phyloP scores from a whole-genome alignment of 164 flowering plant genomes.

The Vitis rupestris region DNA sequence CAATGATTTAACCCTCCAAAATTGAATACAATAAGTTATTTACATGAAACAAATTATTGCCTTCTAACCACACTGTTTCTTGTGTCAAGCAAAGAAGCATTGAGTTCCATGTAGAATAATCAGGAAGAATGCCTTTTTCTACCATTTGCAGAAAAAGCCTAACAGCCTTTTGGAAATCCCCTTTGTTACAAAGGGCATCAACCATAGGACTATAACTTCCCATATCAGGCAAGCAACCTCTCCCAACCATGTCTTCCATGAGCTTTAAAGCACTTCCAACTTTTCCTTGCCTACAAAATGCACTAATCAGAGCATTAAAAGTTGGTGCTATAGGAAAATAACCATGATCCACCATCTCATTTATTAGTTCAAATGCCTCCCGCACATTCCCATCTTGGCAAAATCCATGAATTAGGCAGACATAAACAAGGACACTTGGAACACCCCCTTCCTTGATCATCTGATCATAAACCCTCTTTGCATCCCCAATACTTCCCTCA shows the following conservation, averaged over 20 bases:
- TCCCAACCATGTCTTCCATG: conserved; percentile 57
- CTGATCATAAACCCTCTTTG: conserved; percentile 52
- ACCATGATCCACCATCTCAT: conserved; percentile 53
- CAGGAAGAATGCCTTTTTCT: conserved; percentile 51
- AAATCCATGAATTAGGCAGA: conserved; percentile 37
- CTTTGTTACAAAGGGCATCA: conserved; percentile 37
- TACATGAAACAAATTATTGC: conserved; percentile 6
- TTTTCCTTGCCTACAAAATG: conserved; percentile 59
- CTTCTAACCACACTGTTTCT: conserved; percentile 26
- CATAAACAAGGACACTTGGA: conserved; percentile 62
- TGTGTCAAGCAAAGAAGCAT: conserved; percentile 36
- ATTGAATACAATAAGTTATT: conserved; percentile 7
- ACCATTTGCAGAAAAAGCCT: conserved; percentile 48
- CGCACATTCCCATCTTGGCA: conserved; percentile 40
- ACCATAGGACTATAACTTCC: conserved; percentile 52
- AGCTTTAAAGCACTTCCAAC: conserved; percentile 47
- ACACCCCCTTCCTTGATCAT: conserved; percentile 54
- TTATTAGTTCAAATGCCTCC: conserved; percentile 66
- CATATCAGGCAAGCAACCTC: conserved; percentile 54
- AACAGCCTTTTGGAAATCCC: conserved; percentile 42
- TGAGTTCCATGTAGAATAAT: conserved; percentile 52
- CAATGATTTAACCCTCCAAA: background rate
- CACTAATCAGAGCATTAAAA: conserved; percentile 50
- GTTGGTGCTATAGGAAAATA: conserved; percentile 62
- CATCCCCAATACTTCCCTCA: conserved; percentile 45